These are phyloP conservation scores for Ophiostoma sp. DNA, from an alignment of 2,329 filamentous ascomycete genomes.

Conservation along the genomic window DNA sequence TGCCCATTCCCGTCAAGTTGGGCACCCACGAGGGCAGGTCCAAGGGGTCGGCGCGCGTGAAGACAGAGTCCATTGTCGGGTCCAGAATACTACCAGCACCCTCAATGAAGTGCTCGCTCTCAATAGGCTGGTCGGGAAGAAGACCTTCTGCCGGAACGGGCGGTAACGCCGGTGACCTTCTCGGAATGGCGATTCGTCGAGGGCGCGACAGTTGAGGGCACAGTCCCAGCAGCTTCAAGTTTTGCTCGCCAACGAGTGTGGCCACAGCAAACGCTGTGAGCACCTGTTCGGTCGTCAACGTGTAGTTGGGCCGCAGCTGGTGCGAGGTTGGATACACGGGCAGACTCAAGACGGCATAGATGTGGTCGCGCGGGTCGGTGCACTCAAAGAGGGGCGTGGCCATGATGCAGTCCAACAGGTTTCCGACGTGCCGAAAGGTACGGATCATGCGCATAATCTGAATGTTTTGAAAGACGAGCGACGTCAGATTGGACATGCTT, in stretches of 20 bases:
- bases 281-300: not conserved
- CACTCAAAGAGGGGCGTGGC: slow-evolving; percentile 13
- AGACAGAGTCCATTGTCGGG: not conserved
- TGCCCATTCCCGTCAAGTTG: slow-evolving; percentile 8
- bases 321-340: not conserved
- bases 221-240: slow-evolving; percentile 8
- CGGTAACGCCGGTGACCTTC: not conserved
- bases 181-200: not conserved
- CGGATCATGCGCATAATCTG: slow-evolving; percentile 15
- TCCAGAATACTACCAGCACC: not conserved
- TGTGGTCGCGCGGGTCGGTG: not conserved
- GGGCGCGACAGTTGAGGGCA: not conserved
- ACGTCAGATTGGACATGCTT: not conserved
- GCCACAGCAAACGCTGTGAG: not conserved
- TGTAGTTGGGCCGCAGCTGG: slow-evolving; percentile 8
- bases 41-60: not conserved
- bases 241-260: slow-evolving; percentile 7
- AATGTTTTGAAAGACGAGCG: slow-evolving; percentile 8
- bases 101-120: not conserved
- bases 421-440: slow-evolving; percentile 10
- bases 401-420: slow-evolving; percentile 14
- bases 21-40: slow-evolving; percentile 16
- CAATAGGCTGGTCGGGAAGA: not conserved
- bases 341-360: not conserved
- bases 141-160: not conserved